Percentiles rank a stretch among this genome's conserved stretches.
Evolutionary conservation across 164 flowering plant genomes (phyloP).

Genomic region (Stephania cephalantha): DNA sequence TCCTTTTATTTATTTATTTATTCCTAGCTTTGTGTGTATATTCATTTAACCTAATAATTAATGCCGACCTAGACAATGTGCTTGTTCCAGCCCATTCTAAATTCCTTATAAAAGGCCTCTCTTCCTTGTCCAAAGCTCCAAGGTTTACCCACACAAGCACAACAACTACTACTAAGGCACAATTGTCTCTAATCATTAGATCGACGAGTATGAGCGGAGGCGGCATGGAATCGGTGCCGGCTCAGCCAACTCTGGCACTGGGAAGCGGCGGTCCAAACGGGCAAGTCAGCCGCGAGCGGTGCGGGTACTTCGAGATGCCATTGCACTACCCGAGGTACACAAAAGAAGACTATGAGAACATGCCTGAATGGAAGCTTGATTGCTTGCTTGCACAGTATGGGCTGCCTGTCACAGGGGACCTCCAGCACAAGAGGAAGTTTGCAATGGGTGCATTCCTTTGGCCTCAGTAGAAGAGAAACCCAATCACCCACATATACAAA

Average conservation of each 20-base stretch:
- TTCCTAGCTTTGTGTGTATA: no score
- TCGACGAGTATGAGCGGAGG: neutral
- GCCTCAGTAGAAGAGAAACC: neutral
- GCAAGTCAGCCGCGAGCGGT: neutral
- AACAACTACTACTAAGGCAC: neutral
- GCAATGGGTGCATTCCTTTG: conserved; percentile 11
- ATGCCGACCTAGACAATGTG: neutral
- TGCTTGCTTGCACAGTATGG: conserved; percentile 16
- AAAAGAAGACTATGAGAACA: conserved; percentile 17
- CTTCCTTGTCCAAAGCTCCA: neutral
- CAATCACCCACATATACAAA: neutral
- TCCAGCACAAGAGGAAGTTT: conserved; percentile 13
- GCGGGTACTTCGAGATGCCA: conserved; percentile 22
- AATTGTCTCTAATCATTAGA: neutral
- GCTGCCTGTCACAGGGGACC: conserved; percentile 13
- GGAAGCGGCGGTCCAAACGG: neutral
- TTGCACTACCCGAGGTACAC: conserved; percentile 25
- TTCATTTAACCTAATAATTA: neutral
- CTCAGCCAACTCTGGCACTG: neutral
- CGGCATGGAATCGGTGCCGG: neutral
- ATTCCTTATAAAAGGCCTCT: neutral
- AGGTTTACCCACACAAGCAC: neutral
- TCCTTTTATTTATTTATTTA: no score
- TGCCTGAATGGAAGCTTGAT: conserved; percentile 23
- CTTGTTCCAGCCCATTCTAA: neutral